Evolutionary conservation across 78 protist genomes (phyloP).

Genomic region (Monosiga brevicollis): DNA sequence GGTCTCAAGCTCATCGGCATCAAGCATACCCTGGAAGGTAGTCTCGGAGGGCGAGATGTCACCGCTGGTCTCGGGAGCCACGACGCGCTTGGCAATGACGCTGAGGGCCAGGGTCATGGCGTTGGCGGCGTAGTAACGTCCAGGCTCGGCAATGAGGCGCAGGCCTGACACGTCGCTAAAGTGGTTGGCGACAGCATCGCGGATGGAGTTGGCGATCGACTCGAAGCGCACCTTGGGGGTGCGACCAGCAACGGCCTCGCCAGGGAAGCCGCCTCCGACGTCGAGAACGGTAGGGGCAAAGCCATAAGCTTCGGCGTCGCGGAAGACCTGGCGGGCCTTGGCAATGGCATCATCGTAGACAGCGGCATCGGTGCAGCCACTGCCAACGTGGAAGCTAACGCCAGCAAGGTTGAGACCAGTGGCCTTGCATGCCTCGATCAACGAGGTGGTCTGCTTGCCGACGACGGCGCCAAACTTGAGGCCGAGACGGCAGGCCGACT

Average conservation of each 20-base stretch:
- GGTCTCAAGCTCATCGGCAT: not conserved
- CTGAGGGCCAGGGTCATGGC: constrained; percentile 61
- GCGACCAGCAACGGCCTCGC: constrained; percentile 34
- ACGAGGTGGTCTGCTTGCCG: no score
- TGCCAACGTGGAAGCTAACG: constrained; percentile 88
- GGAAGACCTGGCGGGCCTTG: constrained; percentile 51
- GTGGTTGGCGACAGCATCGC: constrained; percentile 26
- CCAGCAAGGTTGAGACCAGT: constrained; percentile 58
- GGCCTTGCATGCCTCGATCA: no score
- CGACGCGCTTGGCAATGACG: constrained; percentile 56
- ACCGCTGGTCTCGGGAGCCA: not conserved
- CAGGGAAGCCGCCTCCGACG: constrained; percentile 96
- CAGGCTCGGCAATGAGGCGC: constrained; percentile 92
- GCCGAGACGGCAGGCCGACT: constrained; percentile 59
- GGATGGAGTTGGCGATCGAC: constrained; percentile 36
- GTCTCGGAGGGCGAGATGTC: constrained; percentile 19
- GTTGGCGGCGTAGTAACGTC: constrained; percentile 72
- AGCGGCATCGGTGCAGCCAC: constrained; percentile 61
- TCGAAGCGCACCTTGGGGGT: constrained; percentile 42
- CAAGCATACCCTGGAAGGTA: not conserved
- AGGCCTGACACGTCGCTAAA: constrained; percentile 40
- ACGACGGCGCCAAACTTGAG: no score
- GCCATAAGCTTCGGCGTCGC: constrained; percentile 70
- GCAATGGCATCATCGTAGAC: constrained; percentile 64
- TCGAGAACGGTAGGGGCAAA: constrained; percentile 69